Evolutionary conservation across 768 basidiomycete species (phyloP).

Genomic region (Podaxis mareebaensis): DNA sequence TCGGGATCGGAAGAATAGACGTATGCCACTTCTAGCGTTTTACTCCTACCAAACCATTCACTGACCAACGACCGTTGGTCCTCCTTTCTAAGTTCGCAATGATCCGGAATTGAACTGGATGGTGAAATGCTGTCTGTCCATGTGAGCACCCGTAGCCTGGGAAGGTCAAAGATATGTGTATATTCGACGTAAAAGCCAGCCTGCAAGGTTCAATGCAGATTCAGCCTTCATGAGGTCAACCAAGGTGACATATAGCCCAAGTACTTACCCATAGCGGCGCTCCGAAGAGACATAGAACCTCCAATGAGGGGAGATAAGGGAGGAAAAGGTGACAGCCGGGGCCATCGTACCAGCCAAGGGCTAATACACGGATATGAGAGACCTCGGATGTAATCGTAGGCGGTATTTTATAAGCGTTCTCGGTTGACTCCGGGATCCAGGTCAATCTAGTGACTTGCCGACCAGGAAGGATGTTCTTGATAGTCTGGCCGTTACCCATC

Average conservation of each 20-base stretch:
- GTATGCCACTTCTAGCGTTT: background rate
- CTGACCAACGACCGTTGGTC: background rate
- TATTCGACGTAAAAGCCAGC: background rate
- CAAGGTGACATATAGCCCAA: background rate
- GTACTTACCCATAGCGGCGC: background rate
- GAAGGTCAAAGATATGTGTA: background rate
- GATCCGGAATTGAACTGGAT: background rate
- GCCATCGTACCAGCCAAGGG: conserved; percentile 1
- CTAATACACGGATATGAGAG: background rate
- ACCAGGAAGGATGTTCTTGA: conserved; percentile 5
- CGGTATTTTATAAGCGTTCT: background rate
- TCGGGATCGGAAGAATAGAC: background rate
- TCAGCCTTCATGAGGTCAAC: no score
- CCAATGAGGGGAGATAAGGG: background rate
- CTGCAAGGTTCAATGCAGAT: background rate
- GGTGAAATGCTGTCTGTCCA: background rate
- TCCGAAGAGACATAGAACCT: conserved; percentile 3
- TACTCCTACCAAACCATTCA: background rate
- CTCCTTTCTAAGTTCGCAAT: background rate
- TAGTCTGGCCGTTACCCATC: background rate
- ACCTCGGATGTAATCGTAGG: background rate
- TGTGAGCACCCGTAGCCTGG: background rate
- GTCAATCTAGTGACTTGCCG: background rate
- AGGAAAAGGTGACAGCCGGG: background rate
- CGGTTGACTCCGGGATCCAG: background rate